Base-by-base conservation (phyloP, 208 protist species). In the Trypanosoma brucei region DNA sequence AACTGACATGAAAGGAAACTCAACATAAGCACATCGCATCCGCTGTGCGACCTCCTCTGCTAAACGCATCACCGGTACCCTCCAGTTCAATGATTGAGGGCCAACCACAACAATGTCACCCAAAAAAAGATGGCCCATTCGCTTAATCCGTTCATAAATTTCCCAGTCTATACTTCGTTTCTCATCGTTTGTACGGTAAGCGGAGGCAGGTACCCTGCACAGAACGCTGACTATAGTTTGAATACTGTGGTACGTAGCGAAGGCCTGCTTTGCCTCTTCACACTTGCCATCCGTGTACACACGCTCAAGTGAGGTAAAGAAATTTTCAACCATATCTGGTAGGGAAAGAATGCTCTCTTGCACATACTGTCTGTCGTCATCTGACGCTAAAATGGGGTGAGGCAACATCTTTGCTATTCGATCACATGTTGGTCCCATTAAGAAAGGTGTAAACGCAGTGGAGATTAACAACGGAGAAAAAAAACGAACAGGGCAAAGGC, bases 341-440 rank as follows among this genome's bases (percentile, higher is more conserved):
- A 95, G 55, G 35, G 61, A 63, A 8, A 84, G 61, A 44, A 95
- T 79, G 22, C 79, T 86, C 1, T 79, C 62, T 33, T 83, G 72
- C 3, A 95, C 79, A 54, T 86, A 92, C 30, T 91, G 76, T 57
- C 84, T 79, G 61, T 95, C 89, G 74, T 95, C 86, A 68, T 93
- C 81, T 2, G 83, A 83, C n/a, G 89, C 86, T 45, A 95, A 73
- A 62, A 95, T 86, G 33, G 89, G 89, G 68, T 95, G 89, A 13
- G 86, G 80, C 22, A 93, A 62, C 79, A 91, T 93, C 61, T 33
- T 34, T 37, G 13, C 39, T 35, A 44, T 34, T 1, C 46, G 42
- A 44, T 7, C 3, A 48, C 22, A 22, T 22, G 22, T 22, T 22
- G 22, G 22, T 22, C 22, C 22, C 22, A 22, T 22, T 22, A 22